Evolutionary conservation across 371 early-diverging fungal genomes (phyloP).

Genomic region (Chytridiales sp.): DNA sequence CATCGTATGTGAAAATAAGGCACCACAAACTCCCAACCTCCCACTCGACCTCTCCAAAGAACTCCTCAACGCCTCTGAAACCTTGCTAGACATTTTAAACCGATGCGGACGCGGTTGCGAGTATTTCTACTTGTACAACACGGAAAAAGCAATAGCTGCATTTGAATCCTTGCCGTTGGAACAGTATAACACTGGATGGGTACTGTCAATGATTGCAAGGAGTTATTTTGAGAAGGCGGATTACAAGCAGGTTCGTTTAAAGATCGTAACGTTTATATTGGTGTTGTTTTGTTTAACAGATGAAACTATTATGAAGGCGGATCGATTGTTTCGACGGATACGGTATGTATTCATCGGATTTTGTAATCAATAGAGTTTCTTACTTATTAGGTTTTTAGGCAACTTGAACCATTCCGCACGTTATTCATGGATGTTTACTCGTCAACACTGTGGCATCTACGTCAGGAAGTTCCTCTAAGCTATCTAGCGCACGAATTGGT

Average conservation of each 20-base stretch:
- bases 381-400: not conserved
- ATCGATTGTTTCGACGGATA: constrained; percentile 12
- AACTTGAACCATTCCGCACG: constrained; percentile 60
- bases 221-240: constrained; percentile 58
- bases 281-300: not conserved
- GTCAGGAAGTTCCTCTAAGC: constrained; percentile 61
- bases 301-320: constrained; percentile 15
- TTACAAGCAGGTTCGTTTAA: constrained; percentile 30
- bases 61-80: constrained; percentile 34
- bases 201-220: constrained; percentile 57
- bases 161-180: constrained; percentile 44
- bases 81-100: not conserved
- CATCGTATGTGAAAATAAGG: not conserved
- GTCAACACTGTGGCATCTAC: constrained; percentile 74
- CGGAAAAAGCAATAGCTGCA: constrained; percentile 43
- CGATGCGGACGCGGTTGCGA: constrained; percentile 29
- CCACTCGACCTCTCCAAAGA: constrained; percentile 28
- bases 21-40: not conserved
- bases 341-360: constrained; percentile 16
- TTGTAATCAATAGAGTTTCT: not conserved
- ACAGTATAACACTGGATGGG: constrained; percentile 59
- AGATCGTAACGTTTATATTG: not conserved
- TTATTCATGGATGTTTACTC: constrained; percentile 75
- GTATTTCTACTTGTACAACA: constrained; percentile 44
- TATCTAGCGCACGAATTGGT: constrained; percentile 67